Base-by-base conservation (phyloP, 345 rosid species). In the Capsella bursapastoris region DNA sequence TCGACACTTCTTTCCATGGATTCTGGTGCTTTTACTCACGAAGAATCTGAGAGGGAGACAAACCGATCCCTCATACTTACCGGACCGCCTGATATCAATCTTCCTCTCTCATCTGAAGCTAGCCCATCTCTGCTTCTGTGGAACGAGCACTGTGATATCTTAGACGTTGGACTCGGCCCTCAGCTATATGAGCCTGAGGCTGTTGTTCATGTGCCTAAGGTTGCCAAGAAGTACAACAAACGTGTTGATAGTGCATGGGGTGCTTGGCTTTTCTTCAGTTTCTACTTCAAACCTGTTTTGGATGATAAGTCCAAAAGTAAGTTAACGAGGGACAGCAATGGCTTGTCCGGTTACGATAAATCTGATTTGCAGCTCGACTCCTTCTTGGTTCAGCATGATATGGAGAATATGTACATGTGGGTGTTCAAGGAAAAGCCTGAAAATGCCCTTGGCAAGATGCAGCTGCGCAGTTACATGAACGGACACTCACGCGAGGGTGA, bases 401-500 rank as follows among this genome's bases (percentile, higher is more conserved):
- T 89, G 94, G 94, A 89, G 84, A 89, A 89, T 71, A 85, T 87
- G 86, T 89, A 89, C 64, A 89, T 87, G 94, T 87, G 91, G 94
- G 86, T 83, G 67, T 89, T 89, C 73, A 89, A 89, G 79, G 93
- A 84, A 58, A 89, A 78, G 76, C 93, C 93, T 68, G 93, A 86
- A 62, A 86, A 89, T 81, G 91, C 94, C 0, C 64, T 89, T 79
- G 94, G 91, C 8, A 89, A 89, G 86, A 89, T 89, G 94, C 94
- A 89, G 82, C 76, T 89, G 67, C 70, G 94, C 64, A 89, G 94
- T 72, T 89, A 80, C 82, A 89, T 89, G 94, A 89, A 89, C 3
- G 94, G 94, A 4, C 94, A 89, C 68, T 89, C 88, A 64, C 91
- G 94, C 5, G 87, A 85, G 79, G 94, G 91, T 37, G 91, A 87